A percentile compares a stretch with the other conserved stretches of the same genome.
Conservation (phyloP, 352 stramenopile species). For the Phytophthora pisi region DNA sequence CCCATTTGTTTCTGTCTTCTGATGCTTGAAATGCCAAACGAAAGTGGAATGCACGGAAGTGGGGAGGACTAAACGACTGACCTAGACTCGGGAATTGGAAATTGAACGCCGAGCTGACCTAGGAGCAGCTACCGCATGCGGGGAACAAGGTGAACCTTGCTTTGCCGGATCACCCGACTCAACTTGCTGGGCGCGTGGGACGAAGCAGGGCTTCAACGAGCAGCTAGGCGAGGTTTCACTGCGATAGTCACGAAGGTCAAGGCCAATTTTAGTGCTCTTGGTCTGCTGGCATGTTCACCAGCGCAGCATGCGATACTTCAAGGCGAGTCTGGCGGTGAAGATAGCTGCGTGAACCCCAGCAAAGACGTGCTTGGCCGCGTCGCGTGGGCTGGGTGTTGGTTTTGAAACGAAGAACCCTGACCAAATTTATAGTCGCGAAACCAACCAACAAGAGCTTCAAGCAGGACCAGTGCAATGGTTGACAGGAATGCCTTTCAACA, state of each 20-base stretch:
- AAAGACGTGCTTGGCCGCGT: constrained; percentile 10
- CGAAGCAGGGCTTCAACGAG: constrained; percentile 17
- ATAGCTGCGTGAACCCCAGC: constrained; percentile 7
- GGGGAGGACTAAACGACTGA: neutral
- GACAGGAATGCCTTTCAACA: constrained; percentile 1
- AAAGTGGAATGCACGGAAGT: neutral
- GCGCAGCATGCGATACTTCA: constrained; percentile 33
- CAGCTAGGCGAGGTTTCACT: constrained; percentile 22
- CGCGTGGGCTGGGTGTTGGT: constrained; percentile 23
- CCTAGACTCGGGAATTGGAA: constrained; percentile 1
- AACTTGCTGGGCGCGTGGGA: constrained; percentile 21
- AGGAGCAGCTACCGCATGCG: constrained; percentile 33
- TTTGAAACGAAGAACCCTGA: constrained; percentile 38
- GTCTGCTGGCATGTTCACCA: constrained; percentile 31
- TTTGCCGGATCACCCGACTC: constrained; percentile 28
- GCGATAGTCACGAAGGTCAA: constrained; percentile 13
- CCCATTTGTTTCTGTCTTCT: constrained; percentile 39
- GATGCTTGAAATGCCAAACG: neutral
- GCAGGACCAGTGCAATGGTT: constrained; percentile 3
- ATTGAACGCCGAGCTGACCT: constrained; percentile 6
- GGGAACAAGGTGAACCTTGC: constrained; percentile 40
- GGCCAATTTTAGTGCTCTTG: constrained; percentile 39
- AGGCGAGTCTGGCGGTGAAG: constrained; percentile 19
- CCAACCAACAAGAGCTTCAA: constrained; percentile 19
- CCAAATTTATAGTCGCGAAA: constrained; percentile 33